A percentile compares a stretch with the other conserved stretches of the same genome.
Evolutionary conservation across 495 filamentous ascomycete genomes (phyloP).

Genomic region (Cetradonia linearis): DNA sequence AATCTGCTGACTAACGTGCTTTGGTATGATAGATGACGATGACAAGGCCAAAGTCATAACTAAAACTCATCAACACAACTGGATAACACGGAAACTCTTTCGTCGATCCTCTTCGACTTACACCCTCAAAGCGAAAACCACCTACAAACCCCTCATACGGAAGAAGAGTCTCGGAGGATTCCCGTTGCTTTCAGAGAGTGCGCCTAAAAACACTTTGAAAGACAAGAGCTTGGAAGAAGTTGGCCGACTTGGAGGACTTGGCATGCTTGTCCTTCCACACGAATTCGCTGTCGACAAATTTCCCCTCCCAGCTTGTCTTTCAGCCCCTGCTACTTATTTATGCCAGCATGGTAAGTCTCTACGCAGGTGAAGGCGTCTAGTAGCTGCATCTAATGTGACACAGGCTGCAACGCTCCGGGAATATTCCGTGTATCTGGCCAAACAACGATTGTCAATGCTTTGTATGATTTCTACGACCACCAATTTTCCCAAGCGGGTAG

Average conservation of each 20-base stretch:
- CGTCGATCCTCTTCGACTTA: constrained; percentile 26
- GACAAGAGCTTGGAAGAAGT: constrained; percentile 53
- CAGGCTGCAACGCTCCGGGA: constrained; percentile 41
- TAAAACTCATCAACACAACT: constrained; percentile 21
- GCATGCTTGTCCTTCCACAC: constrained; percentile 52
- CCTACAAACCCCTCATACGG: constrained; percentile 18
- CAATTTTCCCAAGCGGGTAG: constrained; percentile 34
- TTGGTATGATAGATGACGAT: constrained; percentile 3
- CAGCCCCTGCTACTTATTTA: constrained; percentile 57
- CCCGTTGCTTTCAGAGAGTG: constrained; percentile 33
- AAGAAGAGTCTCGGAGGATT: constrained; percentile 23
- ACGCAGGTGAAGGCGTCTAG: background rate
- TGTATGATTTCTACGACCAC: constrained; percentile 53
- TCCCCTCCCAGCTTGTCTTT: constrained; percentile 63
- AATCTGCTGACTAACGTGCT: background rate
- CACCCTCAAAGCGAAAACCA: constrained; percentile 25
- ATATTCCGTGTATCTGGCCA: constrained; percentile 59
- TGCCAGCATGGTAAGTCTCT: constrained; percentile 51
- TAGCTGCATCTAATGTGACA: background rate
- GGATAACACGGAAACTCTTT: constrained; percentile 30
- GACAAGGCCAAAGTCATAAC: constrained; percentile 8
- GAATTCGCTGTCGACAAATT: constrained; percentile 56
- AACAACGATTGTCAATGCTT: constrained; percentile 39
- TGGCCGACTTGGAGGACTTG: constrained; percentile 63
- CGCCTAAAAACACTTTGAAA: constrained; percentile 41